Evolutionary conservation across 106 monocot genomes (phyloP), one percentile per base, ranked within the genome.

Genomic region (Vanilla planifolia): DNA sequence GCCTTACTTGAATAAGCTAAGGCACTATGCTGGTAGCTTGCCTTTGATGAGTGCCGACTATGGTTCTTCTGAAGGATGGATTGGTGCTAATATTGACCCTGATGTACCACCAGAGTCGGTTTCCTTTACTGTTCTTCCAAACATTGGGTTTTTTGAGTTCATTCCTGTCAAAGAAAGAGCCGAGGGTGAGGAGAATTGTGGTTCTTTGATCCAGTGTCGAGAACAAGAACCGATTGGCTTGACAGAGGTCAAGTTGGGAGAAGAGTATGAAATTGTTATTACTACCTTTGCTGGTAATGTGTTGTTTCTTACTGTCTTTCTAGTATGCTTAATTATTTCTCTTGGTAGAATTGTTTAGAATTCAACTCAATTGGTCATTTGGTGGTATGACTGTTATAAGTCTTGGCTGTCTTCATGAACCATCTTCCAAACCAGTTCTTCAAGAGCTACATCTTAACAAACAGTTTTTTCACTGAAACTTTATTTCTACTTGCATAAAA

Each of bases 141-240:
- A 96, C 61, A 87, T 90, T 48, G 95, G 69, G 17, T 96, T 79
- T 48, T 96, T 90, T 55, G 95, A 96, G 67, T 96, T 96, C 59
- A 86, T 90, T 29, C 95, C 95, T 34, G 39, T 96, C 22, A 69
- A 39, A 16, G 48, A 61, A 44, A 66, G 55, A 21, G 55, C 33
- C 16, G 20, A 74, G 40, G 36, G 16, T 43, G 14, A 33, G 33
- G 65, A 69, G 39, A 65, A 60, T 27, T 47, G 41, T 44, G 11
- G 39, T 55, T 57, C 68, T 53, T 73, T 65, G 6, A n/a, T 34
- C 25, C 25, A 13, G 4, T 47, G 48, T 20, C 32, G 5, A 48
- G 79, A 85, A 48, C 24, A 56, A n/a, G 68, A 77, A 43, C 85
- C 85, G 21, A 56, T 85, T 51, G 73, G 77, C 9, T 62, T 85